Base-by-base conservation (phyloP, 2,329 filamentous ascomycete genomes). In the Diaporthe sp. region DNA sequence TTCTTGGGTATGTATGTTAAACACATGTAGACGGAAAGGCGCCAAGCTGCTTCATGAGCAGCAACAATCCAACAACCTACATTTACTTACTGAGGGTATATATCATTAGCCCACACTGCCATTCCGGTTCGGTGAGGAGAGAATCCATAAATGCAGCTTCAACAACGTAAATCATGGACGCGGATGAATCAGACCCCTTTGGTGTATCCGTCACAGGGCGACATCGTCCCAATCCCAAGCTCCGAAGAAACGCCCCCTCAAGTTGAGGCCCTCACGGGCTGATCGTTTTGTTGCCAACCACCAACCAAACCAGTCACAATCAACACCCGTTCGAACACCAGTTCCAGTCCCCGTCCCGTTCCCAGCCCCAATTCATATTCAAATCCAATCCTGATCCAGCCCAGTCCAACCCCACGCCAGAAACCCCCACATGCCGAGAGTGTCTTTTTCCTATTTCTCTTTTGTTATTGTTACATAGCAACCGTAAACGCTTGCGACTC, bases 401-500 rank as follows among this genome's bases (percentile, higher is more conserved):
- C 46, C 37, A 25, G n/a, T 6, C 58, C n/a, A 44, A 15, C n/a
- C 65, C 31, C 37, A 39, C 37, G 37, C 37, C 37, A 39, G 37
- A 34, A 37, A 53, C 19, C 34, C 34, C 62, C 28, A 68, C 10
- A 4, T 39, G 31, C 22, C 44, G 31, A 28, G 65, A 46, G 62
- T 51, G 53, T 53, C 31, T 34, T 39, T 65, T 37, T 68, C 46
- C 31, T 7, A 9, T 44, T 25, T 53, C 42, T 28, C 4, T 31
- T 49, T 12, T 37, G 25, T 37, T 60, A 10, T 22, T 10, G 22
- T 65, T 53, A 73, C 46, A 73, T 34, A 6, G 46, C 58, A 57
- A 73, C 42, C 57, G 60, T 12, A 46, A 80, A 79, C 22, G 75
- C 75, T 73, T 78, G 75, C 13, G 79, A 78, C 22, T 79, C 77